A percentile compares a stretch with the other conserved stretches of the same genome.
Evolutionary conservation across 176 grass and related monocot genomes (phyloP).

Genomic region (Secale cereale): DNA sequence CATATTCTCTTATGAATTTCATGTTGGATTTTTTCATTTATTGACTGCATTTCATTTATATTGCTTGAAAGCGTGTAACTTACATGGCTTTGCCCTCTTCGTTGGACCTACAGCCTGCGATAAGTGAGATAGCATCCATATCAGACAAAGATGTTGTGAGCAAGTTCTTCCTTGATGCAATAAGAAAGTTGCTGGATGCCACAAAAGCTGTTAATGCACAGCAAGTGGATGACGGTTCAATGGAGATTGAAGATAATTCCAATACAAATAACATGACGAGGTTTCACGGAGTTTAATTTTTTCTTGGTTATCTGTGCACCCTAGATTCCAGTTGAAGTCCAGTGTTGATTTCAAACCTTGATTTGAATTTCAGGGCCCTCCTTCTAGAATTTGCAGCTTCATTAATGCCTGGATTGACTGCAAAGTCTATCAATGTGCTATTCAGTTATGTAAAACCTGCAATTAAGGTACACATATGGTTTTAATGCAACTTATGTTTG

Average conservation of each 20-base stretch:
- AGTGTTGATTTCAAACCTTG: background rate
- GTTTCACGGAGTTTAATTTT: conserved; percentile 39
- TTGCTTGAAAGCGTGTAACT: conserved; percentile 14
- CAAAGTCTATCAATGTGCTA: conserved; percentile 65
- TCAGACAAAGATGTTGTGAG: conserved; percentile 69
- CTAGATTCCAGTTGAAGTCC: background rate
- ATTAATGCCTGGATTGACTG: conserved; percentile 75
- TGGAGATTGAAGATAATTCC: conserved; percentile 52
- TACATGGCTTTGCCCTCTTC: background rate
- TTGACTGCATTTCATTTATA: conserved; percentile 11
- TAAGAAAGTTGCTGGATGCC: conserved; percentile 68
- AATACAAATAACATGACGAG: conserved; percentile 46
- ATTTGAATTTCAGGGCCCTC: conserved; percentile 59
- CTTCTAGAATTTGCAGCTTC: conserved; percentile 82
- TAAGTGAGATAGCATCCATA: conserved; percentile 81
- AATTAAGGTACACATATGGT: conserved; percentile 61
- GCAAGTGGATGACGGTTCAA: conserved; percentile 42
- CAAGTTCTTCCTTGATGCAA: conserved; percentile 57
- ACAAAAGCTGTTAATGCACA: conserved; percentile 74
- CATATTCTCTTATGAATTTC: background rate
- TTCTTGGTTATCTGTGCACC: conserved; percentile 21
- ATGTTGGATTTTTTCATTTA: background rate
- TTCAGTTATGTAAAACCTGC: conserved; percentile 87
- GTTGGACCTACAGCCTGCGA: conserved; percentile 57
- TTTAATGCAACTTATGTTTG: conserved; percentile 25